Base-by-base conservation (phyloP, 2,329 filamentous ascomycete genomes). In the Plenodomus lindquistii region DNA sequence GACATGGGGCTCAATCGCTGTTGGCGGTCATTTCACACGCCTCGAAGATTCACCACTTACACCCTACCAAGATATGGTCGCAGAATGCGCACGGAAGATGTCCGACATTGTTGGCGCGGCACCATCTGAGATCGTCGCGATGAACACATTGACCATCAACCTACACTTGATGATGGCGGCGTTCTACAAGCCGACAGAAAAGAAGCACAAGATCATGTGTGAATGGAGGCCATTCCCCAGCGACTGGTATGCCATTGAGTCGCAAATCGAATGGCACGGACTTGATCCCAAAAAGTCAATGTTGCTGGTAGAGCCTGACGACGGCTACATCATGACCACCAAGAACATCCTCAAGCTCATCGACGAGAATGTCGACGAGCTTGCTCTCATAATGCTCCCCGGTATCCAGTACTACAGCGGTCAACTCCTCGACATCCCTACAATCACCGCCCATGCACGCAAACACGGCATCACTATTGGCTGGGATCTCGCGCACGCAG, bases 391-490 rank as follows among this genome's bases (percentile, higher is more conserved):
- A 1, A 80, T 96, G 8, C 83, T 96, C 0, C 89, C 91, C 0
- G 91, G 89, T 4, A 87, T 96, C 36, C 91, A 96, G 69, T 96
- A 91, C 76, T 96, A 95, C 73, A 92, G 87, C 1, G 91, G 91
- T 42, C 91, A 96, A 70, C 82, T 89, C 40, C 88, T 96, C 57
- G 89, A 96, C 69, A 92, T 96, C 2, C 73, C 82, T 22, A 80
- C 74, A 37, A 96, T 96, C 70, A 96, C 91, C 1, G 79, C 80
- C 2, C 81, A 92, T 71, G 91, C 91, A 0, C 86, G 86, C 54
- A 79, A 77, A 1, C 83, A 82, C 59, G 87, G 85, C 41, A 84
- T 95, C 34, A 71, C 85, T 1, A 85, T 94, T 5, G 90, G 90
- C 19, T 96, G 91, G 91, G 91, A 96, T 68, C 84, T 93, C 20